Evolutionary conservation across 2,329 filamentous ascomycete genomes (phyloP).

Genomic region (Claviceps pazoutovae): DNA sequence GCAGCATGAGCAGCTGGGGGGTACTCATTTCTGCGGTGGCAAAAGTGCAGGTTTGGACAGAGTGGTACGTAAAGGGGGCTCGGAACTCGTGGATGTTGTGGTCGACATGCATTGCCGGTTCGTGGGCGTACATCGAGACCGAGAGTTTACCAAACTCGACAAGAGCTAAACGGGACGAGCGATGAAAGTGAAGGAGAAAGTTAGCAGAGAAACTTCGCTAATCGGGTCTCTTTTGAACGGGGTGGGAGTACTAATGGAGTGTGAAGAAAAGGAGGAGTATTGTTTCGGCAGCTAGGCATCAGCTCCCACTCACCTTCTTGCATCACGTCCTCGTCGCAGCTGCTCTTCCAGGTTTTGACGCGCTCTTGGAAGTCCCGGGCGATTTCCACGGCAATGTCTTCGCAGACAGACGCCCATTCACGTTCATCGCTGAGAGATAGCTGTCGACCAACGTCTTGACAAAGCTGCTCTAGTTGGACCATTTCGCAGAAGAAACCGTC

Average conservation of each 20-base stretch:
- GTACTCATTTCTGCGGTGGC: neutral
- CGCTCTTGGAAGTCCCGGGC: neutral
- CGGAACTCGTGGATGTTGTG: constrained; percentile 2
- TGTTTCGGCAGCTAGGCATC: neutral
- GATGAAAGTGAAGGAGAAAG: neutral
- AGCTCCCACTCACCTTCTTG: neutral
- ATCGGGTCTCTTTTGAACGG: too few species aligned
- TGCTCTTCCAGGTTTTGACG: neutral
- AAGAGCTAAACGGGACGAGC: neutral
- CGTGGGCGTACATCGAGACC: constrained; percentile 1
- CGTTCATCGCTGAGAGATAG: neutral
- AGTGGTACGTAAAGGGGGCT: constrained; percentile 1
- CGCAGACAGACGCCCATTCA: neutral
- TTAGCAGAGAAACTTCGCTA: neutral
- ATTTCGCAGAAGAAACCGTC: constrained; percentile 4
- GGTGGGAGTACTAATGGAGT: too few species aligned
- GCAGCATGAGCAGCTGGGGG: constrained; percentile 1
- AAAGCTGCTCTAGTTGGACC: constrained; percentile 1
- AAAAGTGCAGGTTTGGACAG: constrained; percentile 2
- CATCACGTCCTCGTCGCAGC: neutral
- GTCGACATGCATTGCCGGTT: constrained; percentile 3
- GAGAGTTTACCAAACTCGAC: constrained; percentile 1
- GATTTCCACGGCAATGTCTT: neutral
- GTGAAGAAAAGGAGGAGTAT: too few species aligned
- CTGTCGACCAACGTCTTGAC: neutral